Evolutionary conservation across 225 moss, liverwort and hornwort genomes (phyloP).

Genomic region (Pseudisothecium myosuroides): DNA sequence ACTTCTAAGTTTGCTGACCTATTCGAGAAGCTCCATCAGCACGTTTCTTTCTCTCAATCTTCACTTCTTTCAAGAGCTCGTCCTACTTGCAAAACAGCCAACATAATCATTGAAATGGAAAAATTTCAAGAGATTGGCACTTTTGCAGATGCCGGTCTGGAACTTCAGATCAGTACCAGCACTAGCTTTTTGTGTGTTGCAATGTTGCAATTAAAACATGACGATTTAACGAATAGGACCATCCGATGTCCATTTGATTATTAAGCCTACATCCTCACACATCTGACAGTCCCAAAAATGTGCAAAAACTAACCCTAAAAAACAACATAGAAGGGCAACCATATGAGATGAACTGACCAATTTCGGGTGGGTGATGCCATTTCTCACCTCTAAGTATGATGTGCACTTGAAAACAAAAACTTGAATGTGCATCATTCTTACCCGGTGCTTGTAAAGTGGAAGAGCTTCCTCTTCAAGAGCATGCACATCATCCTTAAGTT

Average conservation of each 20-base stretch:
- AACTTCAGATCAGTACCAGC: background rate
- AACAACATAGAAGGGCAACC: background rate
- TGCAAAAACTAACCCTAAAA: background rate
- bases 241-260: background rate
- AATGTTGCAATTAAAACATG: background rate
- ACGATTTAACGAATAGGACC: background rate
- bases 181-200: background rate
- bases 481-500: background rate
- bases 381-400: background rate
- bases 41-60: slow-evolving; percentile 26
- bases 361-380: background rate
- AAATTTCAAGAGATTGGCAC: background rate
- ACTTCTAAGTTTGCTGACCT: slow-evolving; percentile 5
- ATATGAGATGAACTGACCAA: background rate
- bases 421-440: background rate
- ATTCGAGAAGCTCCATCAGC: slow-evolving; percentile 15
- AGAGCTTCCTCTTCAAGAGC: slow-evolving; percentile 16
- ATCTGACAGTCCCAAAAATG: background rate
- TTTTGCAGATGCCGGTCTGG: background rate
- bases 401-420: background rate
- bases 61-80: slow-evolving; percentile 23
- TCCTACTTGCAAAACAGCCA: slow-evolving; percentile 17
- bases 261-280: background rate
- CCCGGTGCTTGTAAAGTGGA: slow-evolving; percentile 21
- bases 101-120: background rate